Conservation (phyloP, 169 alveolate genomes). For the Eimeria praecox region DNA sequence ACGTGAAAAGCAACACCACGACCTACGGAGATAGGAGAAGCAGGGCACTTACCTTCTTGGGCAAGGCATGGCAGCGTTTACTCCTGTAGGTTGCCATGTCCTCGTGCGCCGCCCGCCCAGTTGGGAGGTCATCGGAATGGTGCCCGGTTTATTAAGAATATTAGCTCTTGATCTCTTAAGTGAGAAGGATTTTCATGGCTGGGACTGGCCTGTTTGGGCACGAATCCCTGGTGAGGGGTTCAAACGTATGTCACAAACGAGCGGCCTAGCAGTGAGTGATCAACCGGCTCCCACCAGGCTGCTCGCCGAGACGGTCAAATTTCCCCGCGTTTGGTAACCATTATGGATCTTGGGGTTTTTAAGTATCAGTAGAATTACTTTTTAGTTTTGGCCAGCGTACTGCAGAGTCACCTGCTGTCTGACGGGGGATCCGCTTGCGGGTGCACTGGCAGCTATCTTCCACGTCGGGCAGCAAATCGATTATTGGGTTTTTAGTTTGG, state of each 20-base stretch:
- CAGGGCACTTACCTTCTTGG: background rate
- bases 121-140: background rate
- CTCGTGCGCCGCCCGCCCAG: background rate
- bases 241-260: background rate
- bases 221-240: background rate
- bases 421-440: background rate
- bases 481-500: background rate
- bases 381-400: background rate
- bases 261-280: background rate
- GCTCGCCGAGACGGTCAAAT: background rate
- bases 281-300: background rate
- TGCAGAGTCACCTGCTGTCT: background rate
- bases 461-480: background rate
- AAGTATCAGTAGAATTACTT: background rate
- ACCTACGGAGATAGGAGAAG: background rate
- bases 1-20: background rate
- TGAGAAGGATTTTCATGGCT: background rate
- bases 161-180: background rate
- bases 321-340: background rate
- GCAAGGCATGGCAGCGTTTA: background rate
- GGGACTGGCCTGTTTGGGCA: background rate
- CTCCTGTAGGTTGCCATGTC: background rate
- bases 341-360: background rate
- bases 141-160: background rate
- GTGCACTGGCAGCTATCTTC: conserved; percentile 2